phyloP scores from a whole-genome alignment of 148 eudicot species.

The Rhododendron mucronatum region DNA sequence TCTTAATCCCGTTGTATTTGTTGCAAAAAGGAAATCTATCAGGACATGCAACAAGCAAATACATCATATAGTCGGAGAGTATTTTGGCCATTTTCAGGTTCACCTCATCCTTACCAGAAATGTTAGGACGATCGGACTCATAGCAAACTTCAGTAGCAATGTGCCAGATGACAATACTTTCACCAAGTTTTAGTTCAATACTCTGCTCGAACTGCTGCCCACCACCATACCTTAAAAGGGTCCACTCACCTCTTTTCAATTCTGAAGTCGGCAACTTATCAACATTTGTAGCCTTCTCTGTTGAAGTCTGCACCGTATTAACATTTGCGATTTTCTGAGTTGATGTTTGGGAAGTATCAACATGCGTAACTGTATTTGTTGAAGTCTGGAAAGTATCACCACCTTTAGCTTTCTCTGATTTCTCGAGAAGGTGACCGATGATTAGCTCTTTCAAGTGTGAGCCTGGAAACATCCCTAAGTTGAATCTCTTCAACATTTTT shows the following conservation, averaged over 20 bases:
- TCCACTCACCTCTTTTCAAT: neutral
- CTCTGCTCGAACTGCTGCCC: neutral
- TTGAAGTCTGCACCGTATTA: neutral
- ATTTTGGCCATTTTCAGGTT: neutral
- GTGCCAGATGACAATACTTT: conserved; percentile 1
- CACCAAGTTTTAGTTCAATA: neutral
- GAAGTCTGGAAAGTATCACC: neutral
- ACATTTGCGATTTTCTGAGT: neutral
- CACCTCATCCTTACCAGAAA: neutral
- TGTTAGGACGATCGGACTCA: neutral
- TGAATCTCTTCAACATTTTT: neutral
- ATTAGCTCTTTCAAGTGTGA: neutral
- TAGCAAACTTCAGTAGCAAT: neutral
- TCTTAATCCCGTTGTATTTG: neutral
- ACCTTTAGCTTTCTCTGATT: neutral
- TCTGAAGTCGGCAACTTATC: neutral
- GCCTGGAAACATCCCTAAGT: too few species aligned
- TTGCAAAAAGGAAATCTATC: neutral
- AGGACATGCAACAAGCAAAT: neutral
- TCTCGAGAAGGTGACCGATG: neutral
- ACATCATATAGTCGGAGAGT: neutral
- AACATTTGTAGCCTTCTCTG: neutral
- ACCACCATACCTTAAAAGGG: neutral
- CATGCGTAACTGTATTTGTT: too few species aligned
- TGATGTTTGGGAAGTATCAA: too few species aligned